These are phyloP conservation scores for Alloteropsis semialata DNA, from an alignment of 176 grass and related monocot genomes.

Conservation along the genomic window DNA sequence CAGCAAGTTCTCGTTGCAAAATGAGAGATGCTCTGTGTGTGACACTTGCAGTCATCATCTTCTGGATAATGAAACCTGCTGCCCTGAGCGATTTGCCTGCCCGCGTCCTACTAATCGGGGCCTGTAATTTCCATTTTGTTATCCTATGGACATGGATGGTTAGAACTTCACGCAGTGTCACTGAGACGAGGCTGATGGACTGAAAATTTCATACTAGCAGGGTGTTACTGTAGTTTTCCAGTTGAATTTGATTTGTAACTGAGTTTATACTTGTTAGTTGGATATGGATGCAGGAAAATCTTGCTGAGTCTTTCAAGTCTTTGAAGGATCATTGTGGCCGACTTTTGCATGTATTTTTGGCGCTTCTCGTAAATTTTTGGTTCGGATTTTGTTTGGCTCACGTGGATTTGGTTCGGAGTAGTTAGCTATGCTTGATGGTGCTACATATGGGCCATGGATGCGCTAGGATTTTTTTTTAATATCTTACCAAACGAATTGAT, in stretches of 20 bases:
- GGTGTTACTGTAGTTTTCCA: conserved; percentile 21
- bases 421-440: no score
- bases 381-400: not conserved
- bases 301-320: conserved; percentile 18
- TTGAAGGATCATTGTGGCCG: not conserved
- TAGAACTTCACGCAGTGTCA: conserved; percentile 21
- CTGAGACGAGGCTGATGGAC: not conserved
- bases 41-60: conserved; percentile 24
- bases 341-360: not conserved
- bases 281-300: conserved; percentile 42
- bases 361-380: not conserved
- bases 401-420: no score
- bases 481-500: no score
- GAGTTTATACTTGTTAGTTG: conserved; percentile 13
- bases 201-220: conserved; percentile 24
- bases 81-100: conserved; percentile 14
- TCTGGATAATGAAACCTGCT: conserved; percentile 27
- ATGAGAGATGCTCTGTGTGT: conserved; percentile 20
- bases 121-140: conserved; percentile 33
- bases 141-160: conserved; percentile 16
- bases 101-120: conserved; percentile 9
- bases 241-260: conserved; percentile 42
- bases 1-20: conserved; percentile 16
- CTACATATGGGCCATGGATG: no score
- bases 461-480: no score